These are phyloP conservation scores for Tolypocladium album DNA, from an alignment of 2,329 filamentous ascomycete species.

Conservation along the genomic window DNA sequence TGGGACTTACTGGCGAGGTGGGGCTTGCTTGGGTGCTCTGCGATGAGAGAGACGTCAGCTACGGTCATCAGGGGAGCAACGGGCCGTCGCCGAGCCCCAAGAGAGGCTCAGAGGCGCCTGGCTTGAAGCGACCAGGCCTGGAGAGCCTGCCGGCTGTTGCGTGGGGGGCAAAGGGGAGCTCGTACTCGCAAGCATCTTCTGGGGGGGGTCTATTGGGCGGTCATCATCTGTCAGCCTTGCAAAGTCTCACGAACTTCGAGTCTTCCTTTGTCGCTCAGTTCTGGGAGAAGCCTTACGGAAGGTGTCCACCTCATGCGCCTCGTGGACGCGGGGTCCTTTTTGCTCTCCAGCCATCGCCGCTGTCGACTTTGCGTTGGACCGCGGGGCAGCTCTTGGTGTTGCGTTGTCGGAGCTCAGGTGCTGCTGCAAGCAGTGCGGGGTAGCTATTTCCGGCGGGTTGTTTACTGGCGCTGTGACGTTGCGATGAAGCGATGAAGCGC, in stretches of 20 bases:
- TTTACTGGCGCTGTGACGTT: not conserved
- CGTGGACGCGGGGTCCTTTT: constrained; percentile 48
- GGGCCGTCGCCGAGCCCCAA: not conserved
- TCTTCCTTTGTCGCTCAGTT: not conserved
- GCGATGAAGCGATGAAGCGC: not conserved
- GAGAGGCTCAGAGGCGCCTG: constrained; percentile 4
- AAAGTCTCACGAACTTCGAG: not conserved
- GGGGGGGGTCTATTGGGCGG: constrained; percentile 41
- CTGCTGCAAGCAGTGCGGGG: constrained; percentile 3
- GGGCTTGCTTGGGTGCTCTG: constrained; percentile 61
- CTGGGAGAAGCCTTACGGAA: constrained; percentile 41
- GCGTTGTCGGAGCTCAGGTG: not conserved
- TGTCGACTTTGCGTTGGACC: constrained; percentile 1
- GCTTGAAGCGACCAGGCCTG: not conserved
- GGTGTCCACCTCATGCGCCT: constrained; percentile 69
- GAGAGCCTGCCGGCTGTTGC: not conserved
- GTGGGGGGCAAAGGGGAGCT: constrained; percentile 6
- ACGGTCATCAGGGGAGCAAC: not conserved
- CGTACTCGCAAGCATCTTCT: constrained; percentile 60
- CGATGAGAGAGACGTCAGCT: constrained; percentile 20
- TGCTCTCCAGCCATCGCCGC: constrained; percentile 33
- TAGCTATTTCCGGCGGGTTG: constrained; percentile 1
- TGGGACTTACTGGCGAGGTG: constrained; percentile 49
- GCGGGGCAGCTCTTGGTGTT: not conserved
- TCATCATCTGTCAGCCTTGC: not conserved